Percentiles rank a stretch among this genome's conserved stretches.
These are phyloP conservation scores for Trichaptum fuscoviolaceum DNA, from an alignment of 768 basidiomycete genomes.

Conservation along the genomic window DNA sequence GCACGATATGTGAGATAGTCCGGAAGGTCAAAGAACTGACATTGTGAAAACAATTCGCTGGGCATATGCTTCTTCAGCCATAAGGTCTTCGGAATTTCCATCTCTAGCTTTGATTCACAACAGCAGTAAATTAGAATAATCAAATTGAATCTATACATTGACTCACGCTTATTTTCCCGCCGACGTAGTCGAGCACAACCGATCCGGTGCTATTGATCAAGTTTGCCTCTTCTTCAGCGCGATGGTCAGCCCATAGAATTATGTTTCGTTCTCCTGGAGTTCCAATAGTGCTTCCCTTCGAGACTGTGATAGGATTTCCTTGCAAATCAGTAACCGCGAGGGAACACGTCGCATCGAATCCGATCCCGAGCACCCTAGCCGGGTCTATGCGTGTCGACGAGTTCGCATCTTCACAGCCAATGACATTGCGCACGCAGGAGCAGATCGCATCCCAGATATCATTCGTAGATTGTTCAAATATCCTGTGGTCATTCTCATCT, in stretches of 20 bases:
- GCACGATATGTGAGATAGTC: conserved; percentile 94
- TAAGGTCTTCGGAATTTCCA: conserved; percentile 97
- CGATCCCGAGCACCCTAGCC: conserved; percentile 72
- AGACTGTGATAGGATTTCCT: conserved; percentile 72
- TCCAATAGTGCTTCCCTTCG: conserved; percentile 60
- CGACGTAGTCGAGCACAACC: conserved; percentile 88
- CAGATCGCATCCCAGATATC: conserved; percentile 81
- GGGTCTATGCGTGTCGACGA: conserved; percentile 36
- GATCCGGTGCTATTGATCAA: conserved; percentile 83
- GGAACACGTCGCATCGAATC: conserved; percentile 97
- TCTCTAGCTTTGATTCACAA: conserved; percentile 69
- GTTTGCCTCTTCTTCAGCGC: conserved; percentile 88
- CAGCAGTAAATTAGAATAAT: conserved; percentile 2
- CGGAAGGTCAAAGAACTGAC: conserved; percentile 89
- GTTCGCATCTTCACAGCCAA: conserved; percentile 41
- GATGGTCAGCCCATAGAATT: conserved; percentile 95
- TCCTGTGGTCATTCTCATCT: conserved; percentile 76
- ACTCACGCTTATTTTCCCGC: conserved; percentile 87
- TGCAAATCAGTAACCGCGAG: conserved; percentile 76
- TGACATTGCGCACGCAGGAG: conserved; percentile 54
- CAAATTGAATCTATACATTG: conserved; percentile 5
- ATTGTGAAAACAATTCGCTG: conserved; percentile 57
- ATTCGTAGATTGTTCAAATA: conserved; percentile 93
- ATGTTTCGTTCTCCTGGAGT: conserved; percentile 73
- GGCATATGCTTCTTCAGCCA: conserved; percentile 94